Percentiles rank a stretch among this genome's conserved stretches.
Conservation (phyloP, 805 yeast species). For the Pichia ethanolica region DNA sequence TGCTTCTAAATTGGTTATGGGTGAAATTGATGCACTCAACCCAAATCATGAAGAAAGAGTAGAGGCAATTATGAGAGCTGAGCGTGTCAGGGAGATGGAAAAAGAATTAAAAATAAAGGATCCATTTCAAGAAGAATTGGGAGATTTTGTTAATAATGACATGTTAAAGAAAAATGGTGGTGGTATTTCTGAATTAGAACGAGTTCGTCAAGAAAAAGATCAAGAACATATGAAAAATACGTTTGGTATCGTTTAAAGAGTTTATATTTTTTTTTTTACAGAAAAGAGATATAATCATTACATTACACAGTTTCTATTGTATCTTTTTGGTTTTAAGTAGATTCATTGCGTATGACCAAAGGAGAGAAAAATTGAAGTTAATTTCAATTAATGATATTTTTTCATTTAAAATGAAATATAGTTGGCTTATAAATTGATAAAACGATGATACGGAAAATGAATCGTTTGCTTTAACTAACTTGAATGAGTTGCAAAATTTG, state of each 20-base stretch:
- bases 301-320: background rate
- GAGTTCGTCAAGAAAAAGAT: conserved; percentile 59
- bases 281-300: background rate
- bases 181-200: conserved; percentile 82
- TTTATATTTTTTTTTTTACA: background rate
- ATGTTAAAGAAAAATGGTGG: conserved; percentile 72
- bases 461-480: conserved; percentile 8
- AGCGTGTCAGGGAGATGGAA: conserved; percentile 68
- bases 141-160: conserved; percentile 71
- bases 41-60: conserved; percentile 83
- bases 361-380: background rate
- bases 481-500: conserved; percentile 16
- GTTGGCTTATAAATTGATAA: conserved; percentile 1
- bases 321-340: conserved; percentile 3
- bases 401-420: background rate
- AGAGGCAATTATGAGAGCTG: conserved; percentile 87
- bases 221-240: conserved; percentile 56
- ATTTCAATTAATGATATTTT: background rate
- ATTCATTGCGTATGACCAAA: conserved; percentile 1
- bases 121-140: conserved; percentile 80
- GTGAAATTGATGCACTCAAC: conserved; percentile 67
- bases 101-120: conserved; percentile 46
- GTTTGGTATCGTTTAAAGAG: conserved; percentile 22
- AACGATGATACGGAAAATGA: conserved; percentile 3
- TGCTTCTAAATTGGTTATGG: conserved; percentile 68